These are phyloP conservation scores for Rosa lucieae DNA, from an alignment of 306 rosid genomes.

Conservation along the genomic window DNA sequence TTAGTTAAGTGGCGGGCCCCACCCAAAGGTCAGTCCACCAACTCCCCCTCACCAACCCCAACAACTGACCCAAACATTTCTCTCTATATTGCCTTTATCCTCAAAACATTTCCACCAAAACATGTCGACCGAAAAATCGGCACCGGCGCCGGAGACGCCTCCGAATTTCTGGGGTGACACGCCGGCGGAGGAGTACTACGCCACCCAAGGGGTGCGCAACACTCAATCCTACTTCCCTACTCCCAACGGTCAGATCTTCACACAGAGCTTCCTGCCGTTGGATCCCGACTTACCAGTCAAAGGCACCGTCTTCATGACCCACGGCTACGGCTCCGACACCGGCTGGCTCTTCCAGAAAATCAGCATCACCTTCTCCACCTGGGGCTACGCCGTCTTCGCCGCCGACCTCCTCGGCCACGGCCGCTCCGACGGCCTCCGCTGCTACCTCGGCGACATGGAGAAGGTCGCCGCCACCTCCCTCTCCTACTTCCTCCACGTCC, in stretches of 20 bases:
- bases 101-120: not conserved
- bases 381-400: constrained; percentile 97
- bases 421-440: constrained; percentile 82
- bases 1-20: not conserved
- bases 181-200: constrained; percentile 85
- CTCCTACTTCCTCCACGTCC: constrained; percentile 64
- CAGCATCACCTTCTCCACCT: constrained; percentile 69
- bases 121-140: constrained; percentile 29
- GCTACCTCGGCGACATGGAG: constrained; percentile 91
- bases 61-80: not conserved
- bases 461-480: constrained; percentile 68
- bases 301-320: constrained; percentile 82
- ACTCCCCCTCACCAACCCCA: not conserved
- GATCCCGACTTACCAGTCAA: constrained; percentile 33
- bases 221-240: constrained; percentile 71
- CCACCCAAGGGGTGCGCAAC: constrained; percentile 75
- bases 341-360: constrained; percentile 97
- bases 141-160: constrained; percentile 35
- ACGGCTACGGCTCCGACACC: constrained; percentile 97
- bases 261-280: constrained; percentile 71
- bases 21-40: not conserved
- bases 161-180: constrained; percentile 79
- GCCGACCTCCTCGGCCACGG: constrained; percentile 96
- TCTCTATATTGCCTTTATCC: not conserved
- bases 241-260: constrained; percentile 72